Conservation (phyloP, 2,329 filamentous ascomycete species). For the Pseudogymnoascus sp. region DNA sequence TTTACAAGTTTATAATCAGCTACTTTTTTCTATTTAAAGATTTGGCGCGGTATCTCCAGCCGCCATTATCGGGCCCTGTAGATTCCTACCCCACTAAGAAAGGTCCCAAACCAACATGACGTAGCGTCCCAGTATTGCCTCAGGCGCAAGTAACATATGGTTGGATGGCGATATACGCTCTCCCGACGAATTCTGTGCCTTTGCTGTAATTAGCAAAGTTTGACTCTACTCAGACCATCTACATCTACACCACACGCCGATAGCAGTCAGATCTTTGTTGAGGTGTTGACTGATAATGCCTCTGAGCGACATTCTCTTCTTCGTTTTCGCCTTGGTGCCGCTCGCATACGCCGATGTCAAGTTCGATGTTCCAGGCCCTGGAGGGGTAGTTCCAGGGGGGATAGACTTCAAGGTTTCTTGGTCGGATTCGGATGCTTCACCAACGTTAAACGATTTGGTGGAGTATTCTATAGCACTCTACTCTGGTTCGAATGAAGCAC, state of each 20-base stretch:
- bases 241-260: neutral
- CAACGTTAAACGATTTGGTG: slow-evolving; percentile 41
- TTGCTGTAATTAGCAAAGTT: neutral
- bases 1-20: neutral
- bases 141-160: neutral
- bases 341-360: slow-evolving; percentile 28
- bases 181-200: neutral
- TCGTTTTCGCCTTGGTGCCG: slow-evolving; percentile 15
- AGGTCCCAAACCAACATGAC: neutral
- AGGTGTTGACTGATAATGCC: neutral
- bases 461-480: slow-evolving; percentile 54
- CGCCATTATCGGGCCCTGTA: neutral
- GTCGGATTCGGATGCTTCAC: slow-evolving; percentile 46
- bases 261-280: neutral
- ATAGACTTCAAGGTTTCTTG: slow-evolving; percentile 47
- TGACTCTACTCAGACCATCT: neutral
- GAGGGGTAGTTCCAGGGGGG: slow-evolving; percentile 42
- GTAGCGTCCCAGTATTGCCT: slow-evolving; percentile 1
- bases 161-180: neutral
- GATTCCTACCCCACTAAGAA: slow-evolving; percentile 6
- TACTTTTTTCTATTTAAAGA: slow-evolving; percentile 1
- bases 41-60: neutral
- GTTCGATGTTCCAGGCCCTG: slow-evolving; percentile 47
- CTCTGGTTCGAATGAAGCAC: slow-evolving; percentile 49
- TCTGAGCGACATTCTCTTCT: neutral